phyloP scores from a whole-genome alignment of 2,329 filamentous ascomycete genomes.

The Cercospora berteroae region DNA sequence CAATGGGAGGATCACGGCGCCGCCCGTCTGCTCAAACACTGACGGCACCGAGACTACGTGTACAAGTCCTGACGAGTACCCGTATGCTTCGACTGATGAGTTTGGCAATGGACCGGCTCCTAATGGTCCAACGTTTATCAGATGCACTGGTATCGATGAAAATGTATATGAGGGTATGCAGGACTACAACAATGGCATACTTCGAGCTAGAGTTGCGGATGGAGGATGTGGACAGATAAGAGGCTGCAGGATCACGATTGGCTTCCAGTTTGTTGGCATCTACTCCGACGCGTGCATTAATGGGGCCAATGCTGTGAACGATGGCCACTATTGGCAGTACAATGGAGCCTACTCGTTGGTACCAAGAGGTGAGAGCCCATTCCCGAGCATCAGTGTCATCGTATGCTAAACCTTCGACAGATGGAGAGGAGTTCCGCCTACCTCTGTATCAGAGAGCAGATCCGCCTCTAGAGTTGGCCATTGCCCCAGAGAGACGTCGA shows the following conservation, averaged over 20 bases:
- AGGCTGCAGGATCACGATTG: neutral
- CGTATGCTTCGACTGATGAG: neutral
- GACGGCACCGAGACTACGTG: neutral
- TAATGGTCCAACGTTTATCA: neutral
- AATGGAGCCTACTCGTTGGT: neutral
- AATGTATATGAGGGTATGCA: neutral
- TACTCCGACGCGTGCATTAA: neutral
- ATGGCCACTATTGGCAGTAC: neutral
- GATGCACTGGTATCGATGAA: neutral
- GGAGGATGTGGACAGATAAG: neutral
- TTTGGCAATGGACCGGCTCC: neutral
- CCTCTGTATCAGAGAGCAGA: neutral
- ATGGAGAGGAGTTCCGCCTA: neutral
- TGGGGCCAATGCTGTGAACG: neutral
- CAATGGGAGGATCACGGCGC: neutral
- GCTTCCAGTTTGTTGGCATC: neutral
- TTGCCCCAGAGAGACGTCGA: neutral
- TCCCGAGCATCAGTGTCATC: neutral
- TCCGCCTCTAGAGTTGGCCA: neutral
- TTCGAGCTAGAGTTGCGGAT: neutral
- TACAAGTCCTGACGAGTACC: conserved; percentile 2
- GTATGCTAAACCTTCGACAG: neutral
- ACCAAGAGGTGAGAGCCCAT: neutral
- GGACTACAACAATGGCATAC: neutral
- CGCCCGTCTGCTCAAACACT: neutral